These are phyloP conservation scores for Chlamydomonas applanata DNA, from an alignment of 139 green algal species.

Conservation along the genomic window DNA sequence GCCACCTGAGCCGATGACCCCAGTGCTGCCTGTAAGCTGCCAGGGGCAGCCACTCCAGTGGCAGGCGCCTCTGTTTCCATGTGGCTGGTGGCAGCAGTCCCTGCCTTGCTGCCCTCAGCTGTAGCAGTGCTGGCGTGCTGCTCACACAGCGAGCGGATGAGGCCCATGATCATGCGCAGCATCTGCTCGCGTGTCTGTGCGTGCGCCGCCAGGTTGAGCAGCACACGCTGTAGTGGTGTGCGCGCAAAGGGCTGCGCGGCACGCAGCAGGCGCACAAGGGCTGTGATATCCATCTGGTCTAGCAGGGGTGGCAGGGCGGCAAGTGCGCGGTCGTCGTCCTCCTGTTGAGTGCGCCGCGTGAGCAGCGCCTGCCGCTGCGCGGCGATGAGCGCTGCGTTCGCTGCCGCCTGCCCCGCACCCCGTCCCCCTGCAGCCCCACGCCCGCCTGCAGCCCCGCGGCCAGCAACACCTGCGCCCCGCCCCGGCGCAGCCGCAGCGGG, in stretches of 20 bases:
- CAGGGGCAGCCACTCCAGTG: background rate
- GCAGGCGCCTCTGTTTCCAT: background rate
- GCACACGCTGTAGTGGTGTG: slow-evolving; percentile 68
- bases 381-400: background rate
- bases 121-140: no score
- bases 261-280: slow-evolving; percentile 69
- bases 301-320: slow-evolving; percentile 43
- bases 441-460: background rate
- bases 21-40: background rate
- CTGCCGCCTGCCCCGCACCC: background rate
- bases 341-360: background rate
- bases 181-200: slow-evolving; percentile 53
- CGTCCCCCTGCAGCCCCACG: background rate
- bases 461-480: background rate
- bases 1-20: background rate
- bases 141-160: slow-evolving; percentile 28
- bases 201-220: slow-evolving; percentile 81
- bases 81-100: background rate
- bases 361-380: background rate
- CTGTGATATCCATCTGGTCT: slow-evolving; percentile 60
- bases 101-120: slow-evolving; percentile 1
- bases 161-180: slow-evolving; percentile 63
- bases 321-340: background rate
- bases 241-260: slow-evolving; percentile 48
- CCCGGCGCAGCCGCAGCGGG: background rate